These are phyloP conservation scores for Paramecium sexaurelia DNA, from an alignment of 73 alveolate genomes.

Conservation along the genomic window DNA sequence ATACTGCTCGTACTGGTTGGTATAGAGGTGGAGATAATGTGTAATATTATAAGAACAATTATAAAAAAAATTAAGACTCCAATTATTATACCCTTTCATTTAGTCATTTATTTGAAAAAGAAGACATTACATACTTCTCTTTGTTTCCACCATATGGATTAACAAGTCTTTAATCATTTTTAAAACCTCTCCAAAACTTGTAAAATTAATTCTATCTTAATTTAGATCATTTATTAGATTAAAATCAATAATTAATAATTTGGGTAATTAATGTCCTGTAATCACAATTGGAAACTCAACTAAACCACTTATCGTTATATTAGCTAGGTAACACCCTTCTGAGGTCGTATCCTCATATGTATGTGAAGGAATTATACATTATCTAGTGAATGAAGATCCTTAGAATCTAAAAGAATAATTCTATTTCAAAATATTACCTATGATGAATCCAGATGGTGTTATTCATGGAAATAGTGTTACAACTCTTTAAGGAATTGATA, in stretches of 20 bases:
- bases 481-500: slow-evolving; percentile 84
- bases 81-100: slow-evolving; percentile 34
- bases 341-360: slow-evolving; percentile 94
- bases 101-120: slow-evolving; percentile 39
- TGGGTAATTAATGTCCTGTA: slow-evolving; percentile 53
- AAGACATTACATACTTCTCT: slow-evolving; percentile 2
- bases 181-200: neutral
- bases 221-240: slow-evolving; percentile 17
- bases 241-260: neutral
- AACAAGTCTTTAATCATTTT: slow-evolving; percentile 26
- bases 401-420: slow-evolving; percentile 87
- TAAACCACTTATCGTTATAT: slow-evolving; percentile 80
- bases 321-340: slow-evolving; percentile 96
- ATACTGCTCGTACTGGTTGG: slow-evolving; percentile 63
- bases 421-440: slow-evolving; percentile 89
- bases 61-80: neutral
- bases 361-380: slow-evolving; percentile 87
- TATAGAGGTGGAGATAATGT: slow-evolving; percentile 58
- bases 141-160: slow-evolving; percentile 32
- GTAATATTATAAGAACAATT: slow-evolving; percentile 45
- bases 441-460: slow-evolving; percentile 96
- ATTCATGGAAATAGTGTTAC: slow-evolving; percentile 90
- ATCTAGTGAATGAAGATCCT: slow-evolving; percentile 79
- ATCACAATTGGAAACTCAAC: slow-evolving; percentile 51
- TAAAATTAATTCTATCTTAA: neutral